Evolutionary conservation across 805 yeast genomes (phyloP), one percentile per base, ranked within the genome.

Genomic region (Saturnispora mendoncae): DNA sequence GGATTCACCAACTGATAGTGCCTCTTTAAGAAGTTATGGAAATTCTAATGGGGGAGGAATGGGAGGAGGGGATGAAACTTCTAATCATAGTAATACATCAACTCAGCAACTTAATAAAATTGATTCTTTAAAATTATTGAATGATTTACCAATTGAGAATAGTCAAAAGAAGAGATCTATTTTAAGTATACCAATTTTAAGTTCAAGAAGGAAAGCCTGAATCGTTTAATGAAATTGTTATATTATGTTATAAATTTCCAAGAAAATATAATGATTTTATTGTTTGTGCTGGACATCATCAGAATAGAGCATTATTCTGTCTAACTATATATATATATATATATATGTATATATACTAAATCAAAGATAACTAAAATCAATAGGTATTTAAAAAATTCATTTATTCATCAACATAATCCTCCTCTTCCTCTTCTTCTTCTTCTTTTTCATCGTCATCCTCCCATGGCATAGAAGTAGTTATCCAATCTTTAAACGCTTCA

Each of bases 401-500:
- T n/a, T n/a, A n/a, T n/a, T 29, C 24, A 6, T 37, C 40, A 14
- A 21, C 30, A 10, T 17, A 33, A 3, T 32, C n/a, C 12, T 35
- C 31, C 3, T 32, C 35, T 6, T 31, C 12, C 5, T 31, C 19
- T 10, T 36, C 31, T 4, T 25, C 33, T 8, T 36, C 27, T 21
- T 21, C 13, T 18, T 24, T 27, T 10, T 34, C 18, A 19, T 33
- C 25, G 5, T 40, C 38, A 6, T 41, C 40, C 6, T 36, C 44
- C 39, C 44, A 36, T 12, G 40, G 23, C 15, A 42, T 15, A 19
- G 50, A 43, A 5, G 37, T 44, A 43, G 45, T 52, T 19, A 61
- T 27, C 66, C 66, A 61, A 44, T 61, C 66, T 41, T 51, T 59
- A 43, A 61, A 60, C 2, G 66, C 66, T 26, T 61, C 66, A 19